Evolutionary conservation across 129 eudicot genomes (phyloP), one percentile per base, ranked within the genome.

Genomic region (Lactuca sativa): DNA sequence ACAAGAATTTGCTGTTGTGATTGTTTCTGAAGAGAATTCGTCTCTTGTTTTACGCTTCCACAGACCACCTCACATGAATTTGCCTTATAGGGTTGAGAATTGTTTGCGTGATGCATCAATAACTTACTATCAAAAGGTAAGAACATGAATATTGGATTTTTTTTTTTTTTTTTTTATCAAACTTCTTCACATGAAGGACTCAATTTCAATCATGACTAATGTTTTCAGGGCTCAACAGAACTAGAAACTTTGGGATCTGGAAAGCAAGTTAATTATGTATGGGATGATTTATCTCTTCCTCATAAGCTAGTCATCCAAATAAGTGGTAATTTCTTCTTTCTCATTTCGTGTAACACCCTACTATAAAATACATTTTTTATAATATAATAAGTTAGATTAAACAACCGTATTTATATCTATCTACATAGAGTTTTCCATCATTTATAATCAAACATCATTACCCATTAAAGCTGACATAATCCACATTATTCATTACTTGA

Each of bases 251-350:
- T 95, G 76, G 91, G 89, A 74, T 74, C 91, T 64, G 81, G 83
- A 59, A 76, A 72, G 64, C 81, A 66, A 66, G 81, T 76, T 67
- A 16, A 73, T 71, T 95, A 95, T 82, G 99, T 95, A n/a, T 95
- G 99, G 99, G 97, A 85, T 67, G 97, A 95, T 81, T 71, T 84
- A 65, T 90, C 91, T 71, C 97, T 84, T 75, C 91, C 95, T 74
- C 99, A 78, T 80, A 90, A 83, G 81, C 85, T 95, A 61, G 88
- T 90, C 76, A 65, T 95, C 78, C 92, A 88, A 80, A 82, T 95
- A 74, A 83, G 77, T 75, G 99, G 99, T 95, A 85, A 33, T 63
- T 76, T 3, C 31, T 51, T 59, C 34, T 33, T 67, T 55, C 32
- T 47, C 18, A 34, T 4, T 32, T 52, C 2, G 5, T 59, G 6